A percentile compares a stretch with the other conserved stretches of the same genome.
Conservation (phyloP, 495 filamentous ascomycete genomes). For the Beverwykella pulmonaria region DNA sequence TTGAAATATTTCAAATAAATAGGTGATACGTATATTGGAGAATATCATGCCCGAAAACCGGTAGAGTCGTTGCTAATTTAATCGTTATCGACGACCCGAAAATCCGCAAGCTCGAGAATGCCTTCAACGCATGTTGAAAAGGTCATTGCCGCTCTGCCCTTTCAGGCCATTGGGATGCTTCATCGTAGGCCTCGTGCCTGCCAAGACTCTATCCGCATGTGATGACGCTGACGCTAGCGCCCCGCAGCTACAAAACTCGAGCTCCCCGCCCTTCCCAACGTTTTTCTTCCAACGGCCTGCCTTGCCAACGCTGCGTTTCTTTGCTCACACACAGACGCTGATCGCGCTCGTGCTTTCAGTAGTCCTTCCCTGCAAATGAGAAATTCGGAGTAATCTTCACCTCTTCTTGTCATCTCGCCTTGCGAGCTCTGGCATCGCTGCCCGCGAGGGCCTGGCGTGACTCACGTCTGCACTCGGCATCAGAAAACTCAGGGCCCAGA, state of each 20-base stretch:
- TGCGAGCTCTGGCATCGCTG: conserved; percentile 56
- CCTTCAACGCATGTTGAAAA: too few relatives aligned
- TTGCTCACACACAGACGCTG: conserved; percentile 87
- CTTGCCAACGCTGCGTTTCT: conserved; percentile 99
- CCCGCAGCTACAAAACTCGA: conserved; percentile 28
- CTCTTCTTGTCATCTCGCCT: conserved; percentile 52
- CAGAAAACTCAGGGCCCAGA: conserved; percentile 85
- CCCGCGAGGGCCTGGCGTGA: conserved; percentile 95
- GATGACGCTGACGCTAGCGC: conserved; percentile 13
- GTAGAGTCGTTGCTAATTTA: too few relatives aligned
- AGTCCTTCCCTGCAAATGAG: conserved; percentile 79
- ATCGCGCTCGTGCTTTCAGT: conserved; percentile 32
- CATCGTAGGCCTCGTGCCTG: too few relatives aligned
- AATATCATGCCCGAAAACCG: too few relatives aligned
- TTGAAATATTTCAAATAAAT: too few relatives aligned
- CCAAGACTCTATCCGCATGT: neutral
- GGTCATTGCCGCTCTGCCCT: too few relatives aligned
- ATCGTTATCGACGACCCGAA: too few relatives aligned
- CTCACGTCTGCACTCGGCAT: conserved; percentile 94
- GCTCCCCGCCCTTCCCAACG: conserved; percentile 2
- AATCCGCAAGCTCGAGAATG: too few relatives aligned
- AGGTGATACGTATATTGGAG: too few relatives aligned
- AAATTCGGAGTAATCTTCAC: conserved; percentile 99
- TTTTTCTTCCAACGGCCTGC: conserved; percentile 74
- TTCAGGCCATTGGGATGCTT: too few relatives aligned